Conservation (phyloP, 805 yeast species). For the Danielia oregonensis region DNA sequence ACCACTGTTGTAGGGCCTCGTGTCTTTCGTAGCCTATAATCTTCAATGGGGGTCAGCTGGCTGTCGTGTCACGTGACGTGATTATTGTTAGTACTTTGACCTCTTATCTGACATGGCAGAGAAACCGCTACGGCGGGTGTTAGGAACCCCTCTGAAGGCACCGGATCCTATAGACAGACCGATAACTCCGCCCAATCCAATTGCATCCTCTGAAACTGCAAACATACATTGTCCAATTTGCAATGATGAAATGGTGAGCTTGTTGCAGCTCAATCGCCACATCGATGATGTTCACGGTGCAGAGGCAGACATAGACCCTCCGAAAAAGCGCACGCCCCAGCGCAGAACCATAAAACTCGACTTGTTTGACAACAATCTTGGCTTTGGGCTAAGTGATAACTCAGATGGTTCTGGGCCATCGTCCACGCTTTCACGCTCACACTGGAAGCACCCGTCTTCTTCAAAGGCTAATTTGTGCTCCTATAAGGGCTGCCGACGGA, state of each 20-base stretch:
- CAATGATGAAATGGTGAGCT: constrained; percentile 49
- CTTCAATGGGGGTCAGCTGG: constrained; percentile 1
- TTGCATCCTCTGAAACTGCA: neutral
- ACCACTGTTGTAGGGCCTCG: too few relatives aligned
- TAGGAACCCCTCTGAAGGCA: neutral
- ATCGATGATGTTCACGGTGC: constrained; percentile 65
- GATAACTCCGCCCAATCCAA: neutral
- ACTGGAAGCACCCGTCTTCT: constrained; percentile 54
- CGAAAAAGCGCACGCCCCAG: constrained; percentile 15
- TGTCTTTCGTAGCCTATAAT: too few relatives aligned
- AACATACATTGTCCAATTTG: constrained; percentile 65
- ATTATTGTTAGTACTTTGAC: too few relatives aligned
- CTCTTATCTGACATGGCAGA: neutral
- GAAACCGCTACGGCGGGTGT: neutral
- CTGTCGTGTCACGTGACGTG: neutral
- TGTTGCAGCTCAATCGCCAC: constrained; percentile 60
- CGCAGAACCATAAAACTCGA: constrained; percentile 44
- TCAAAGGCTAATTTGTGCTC: constrained; percentile 38
- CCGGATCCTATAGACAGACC: neutral
- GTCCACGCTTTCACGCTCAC: constrained; percentile 39
- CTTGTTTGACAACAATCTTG: constrained; percentile 42
- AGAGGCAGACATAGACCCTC: constrained; percentile 29
- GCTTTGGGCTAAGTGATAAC: constrained; percentile 31
- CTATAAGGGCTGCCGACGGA: constrained; percentile 35
- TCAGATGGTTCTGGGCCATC: constrained; percentile 1